phyloP scores from a whole-genome alignment of 352 stramenopile species.

The Phytopythium montanum region DNA sequence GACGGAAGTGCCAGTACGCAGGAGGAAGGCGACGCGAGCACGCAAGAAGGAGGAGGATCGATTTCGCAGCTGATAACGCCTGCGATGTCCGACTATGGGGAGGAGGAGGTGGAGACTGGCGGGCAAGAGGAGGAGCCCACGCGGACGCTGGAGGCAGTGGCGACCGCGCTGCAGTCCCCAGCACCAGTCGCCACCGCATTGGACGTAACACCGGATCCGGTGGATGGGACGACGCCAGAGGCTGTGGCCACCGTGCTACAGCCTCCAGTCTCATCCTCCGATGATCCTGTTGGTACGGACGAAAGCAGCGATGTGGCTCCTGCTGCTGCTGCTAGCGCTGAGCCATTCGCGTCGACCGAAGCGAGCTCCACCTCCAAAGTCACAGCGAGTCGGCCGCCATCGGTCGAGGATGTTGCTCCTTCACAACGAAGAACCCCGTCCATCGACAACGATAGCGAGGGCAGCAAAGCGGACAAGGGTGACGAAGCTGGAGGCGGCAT shows the following conservation, averaged over 20 bases:
- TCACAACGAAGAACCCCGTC: background rate
- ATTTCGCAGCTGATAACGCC: slow-evolving; percentile 72
- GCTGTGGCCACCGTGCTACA: slow-evolving; percentile 27
- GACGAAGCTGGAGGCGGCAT: slow-evolving; percentile 10
- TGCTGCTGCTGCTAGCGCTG: background rate
- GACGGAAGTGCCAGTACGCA: background rate
- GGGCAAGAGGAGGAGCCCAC: slow-evolving; percentile 25
- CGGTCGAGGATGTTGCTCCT: background rate
- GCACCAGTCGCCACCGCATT: no score
- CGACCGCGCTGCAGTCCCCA: slow-evolving; percentile 9
- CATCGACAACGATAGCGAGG: background rate
- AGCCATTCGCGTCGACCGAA: background rate
- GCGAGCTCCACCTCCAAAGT: background rate
- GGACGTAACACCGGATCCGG: no score
- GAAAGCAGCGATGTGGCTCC: background rate
- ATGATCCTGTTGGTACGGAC: background rate
- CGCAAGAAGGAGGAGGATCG: slow-evolving; percentile 31
- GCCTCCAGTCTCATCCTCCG: slow-evolving; percentile 5
- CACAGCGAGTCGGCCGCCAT: background rate
- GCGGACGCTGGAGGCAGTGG: slow-evolving; percentile 24
- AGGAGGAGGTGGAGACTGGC: slow-evolving; percentile 30
- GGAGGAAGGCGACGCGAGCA: background rate
- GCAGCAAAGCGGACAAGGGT: slow-evolving; percentile 5
- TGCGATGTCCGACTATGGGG: slow-evolving; percentile 58
- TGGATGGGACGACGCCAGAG: no score